These are phyloP conservation scores for Coccomyxa sp. DNA, from an alignment of 139 green algal genomes.

Conservation along the genomic window DNA sequence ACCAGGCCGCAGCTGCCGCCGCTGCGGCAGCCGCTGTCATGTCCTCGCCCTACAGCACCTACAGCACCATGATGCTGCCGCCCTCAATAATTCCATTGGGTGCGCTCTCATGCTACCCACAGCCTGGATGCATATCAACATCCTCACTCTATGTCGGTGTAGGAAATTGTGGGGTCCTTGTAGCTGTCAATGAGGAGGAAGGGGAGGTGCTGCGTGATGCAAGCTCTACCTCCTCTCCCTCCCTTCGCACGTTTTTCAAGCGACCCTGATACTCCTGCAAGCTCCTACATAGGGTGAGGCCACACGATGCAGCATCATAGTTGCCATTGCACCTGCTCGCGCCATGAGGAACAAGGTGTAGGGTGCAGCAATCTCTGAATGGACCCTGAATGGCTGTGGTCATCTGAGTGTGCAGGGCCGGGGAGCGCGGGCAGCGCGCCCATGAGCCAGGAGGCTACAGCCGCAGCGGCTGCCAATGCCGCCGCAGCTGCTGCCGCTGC, in stretches of 20 bases:
- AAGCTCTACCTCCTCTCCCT: no score
- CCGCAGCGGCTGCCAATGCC: slow-evolving; percentile 23
- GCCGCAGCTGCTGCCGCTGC: slow-evolving; percentile 24
- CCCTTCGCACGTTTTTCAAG: no score
- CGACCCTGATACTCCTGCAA: no score
- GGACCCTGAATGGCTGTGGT: not conserved
- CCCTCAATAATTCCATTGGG: slow-evolving; percentile 6
- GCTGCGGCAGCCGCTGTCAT: slow-evolving; percentile 35
- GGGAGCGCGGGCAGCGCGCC: not conserved
- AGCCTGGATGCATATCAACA: no score
- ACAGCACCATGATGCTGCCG: slow-evolving; percentile 29
- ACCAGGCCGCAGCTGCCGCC: slow-evolving; percentile 30
- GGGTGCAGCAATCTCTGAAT: not conserved
- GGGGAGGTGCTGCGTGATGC: no score
- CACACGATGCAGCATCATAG: no score
- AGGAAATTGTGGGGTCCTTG: no score
- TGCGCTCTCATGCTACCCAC: not conserved
- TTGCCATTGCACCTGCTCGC: no score
- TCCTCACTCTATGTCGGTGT: no score
- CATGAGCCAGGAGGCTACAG: slow-evolving; percentile 8
- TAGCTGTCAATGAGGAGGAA: no score
- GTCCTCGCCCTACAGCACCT: slow-evolving; percentile 15
- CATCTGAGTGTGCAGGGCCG: not conserved
- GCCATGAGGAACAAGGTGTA: not conserved
- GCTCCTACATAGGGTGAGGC: no score